Evolutionary conservation across 495 filamentous ascomycete genomes (phyloP).

Genomic region (Apodospora peruviana): DNA sequence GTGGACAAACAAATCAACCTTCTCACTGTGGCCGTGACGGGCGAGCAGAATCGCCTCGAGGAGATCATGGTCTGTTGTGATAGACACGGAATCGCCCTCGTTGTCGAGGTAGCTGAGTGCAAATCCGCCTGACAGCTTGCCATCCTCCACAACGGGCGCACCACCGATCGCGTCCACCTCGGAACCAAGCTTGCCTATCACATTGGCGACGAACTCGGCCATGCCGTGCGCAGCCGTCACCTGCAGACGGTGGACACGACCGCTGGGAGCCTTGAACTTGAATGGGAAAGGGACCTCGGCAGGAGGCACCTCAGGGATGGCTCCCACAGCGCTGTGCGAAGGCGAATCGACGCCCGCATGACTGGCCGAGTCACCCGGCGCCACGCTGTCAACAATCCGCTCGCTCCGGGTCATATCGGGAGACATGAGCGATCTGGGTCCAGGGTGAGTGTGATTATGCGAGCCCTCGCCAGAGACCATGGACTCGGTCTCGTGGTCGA

Average conservation of each 20-base stretch:
- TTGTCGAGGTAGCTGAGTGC: conserved; percentile 96
- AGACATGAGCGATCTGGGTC: conserved; percentile 58
- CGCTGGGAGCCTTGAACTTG: conserved; percentile 98
- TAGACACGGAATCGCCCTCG: conserved; percentile 94
- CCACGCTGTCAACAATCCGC: conserved; percentile 62
- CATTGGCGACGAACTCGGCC: conserved; percentile 69
- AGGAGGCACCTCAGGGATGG: conserved; percentile 35
- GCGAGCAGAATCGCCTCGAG: conserved; percentile 84
- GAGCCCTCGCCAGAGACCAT: conserved; percentile 83
- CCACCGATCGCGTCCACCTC: conserved; percentile 87
- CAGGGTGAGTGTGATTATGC: conserved; percentile 40
- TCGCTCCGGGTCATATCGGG: conserved; percentile 61
- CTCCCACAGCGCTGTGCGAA: conserved; percentile 53
- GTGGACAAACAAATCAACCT: conserved; percentile 96
- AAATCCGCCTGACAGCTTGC: conserved; percentile 74
- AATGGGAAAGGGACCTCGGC: conserved; percentile 84
- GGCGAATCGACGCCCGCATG: conserved; percentile 80
- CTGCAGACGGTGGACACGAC: conserved; percentile 88
- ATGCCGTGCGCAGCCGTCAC: conserved; percentile 76
- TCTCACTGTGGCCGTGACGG: conserved; percentile 69
- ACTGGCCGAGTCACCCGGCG: conserved; percentile 90
- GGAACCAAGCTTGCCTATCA: conserved; percentile 79
- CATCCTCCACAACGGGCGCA: conserved; percentile 66
- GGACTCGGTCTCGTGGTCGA: conserved; percentile 94
- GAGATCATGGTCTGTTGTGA: conserved; percentile 92